Base-by-base conservation (phyloP, 1,284 basidiomycete genomes). In the Crepidotus sp. region DNA sequence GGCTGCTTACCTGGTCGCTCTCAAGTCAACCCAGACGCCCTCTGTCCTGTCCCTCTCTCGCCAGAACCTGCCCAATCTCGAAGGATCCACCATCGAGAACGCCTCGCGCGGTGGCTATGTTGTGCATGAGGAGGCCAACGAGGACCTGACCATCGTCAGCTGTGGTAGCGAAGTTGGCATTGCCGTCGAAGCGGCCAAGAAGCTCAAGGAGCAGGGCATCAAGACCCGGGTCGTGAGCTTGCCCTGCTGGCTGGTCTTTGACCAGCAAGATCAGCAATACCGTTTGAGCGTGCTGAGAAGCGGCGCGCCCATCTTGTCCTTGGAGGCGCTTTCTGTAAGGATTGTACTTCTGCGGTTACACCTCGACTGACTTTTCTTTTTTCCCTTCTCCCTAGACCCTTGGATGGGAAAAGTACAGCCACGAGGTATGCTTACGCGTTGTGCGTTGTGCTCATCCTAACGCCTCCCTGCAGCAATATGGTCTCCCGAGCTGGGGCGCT, bases 51-150 rank as follows among this genome's bases (percentile, higher is more conserved):
- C 81, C n/a, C 80, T 93, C 49, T 88, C 90, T 36, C 83, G 91
- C 46, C 90, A 94, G 68, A 92, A 93, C 73, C 75, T 97, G 42
- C 92, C 92, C 46, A 93, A 96, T 63, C 81, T 97, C 53, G 88
- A 88, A 62, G 79, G 77, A 54, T 92, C 89, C 34, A 76, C 85
- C 44, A 83, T 96, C 58, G 90, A 94, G 70, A 77, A 79, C 51
- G 90, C 90, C 43, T 58, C 66, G 52, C 84, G 82, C 61, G 93
- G 93, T 61, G 93, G 88, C 52, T 97, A 97, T 66, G 88, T 95
- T 48, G 64, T 96, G 40, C 74, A 85, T 59, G 92, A 96, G 53
- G 81, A 80, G 48, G 65, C 75, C 48, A 65, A 74, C 49, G 80
- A 86, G 58, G 85, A 87, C 64, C 66, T 96, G 57, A 96, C 91